Conservation (phyloP, 352 stramenopile species). For the Phytophthora nicotianae region DNA sequence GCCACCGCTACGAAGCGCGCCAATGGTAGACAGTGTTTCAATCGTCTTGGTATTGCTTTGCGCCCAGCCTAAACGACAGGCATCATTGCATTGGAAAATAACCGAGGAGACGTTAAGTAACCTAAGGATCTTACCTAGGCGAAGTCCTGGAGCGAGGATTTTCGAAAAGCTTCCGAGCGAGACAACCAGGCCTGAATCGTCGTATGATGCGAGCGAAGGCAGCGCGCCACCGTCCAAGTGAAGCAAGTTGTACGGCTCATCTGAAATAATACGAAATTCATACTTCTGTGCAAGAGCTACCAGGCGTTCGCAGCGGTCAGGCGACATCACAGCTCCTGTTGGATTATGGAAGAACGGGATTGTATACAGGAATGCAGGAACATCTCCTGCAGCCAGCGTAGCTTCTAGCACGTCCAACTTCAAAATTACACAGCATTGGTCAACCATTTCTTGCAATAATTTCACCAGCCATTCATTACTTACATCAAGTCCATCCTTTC, state of each 20-base stretch:
- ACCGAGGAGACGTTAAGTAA: not conserved
- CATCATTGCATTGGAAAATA: not conserved
- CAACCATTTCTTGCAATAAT: conserved; percentile 2
- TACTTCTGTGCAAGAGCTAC: conserved; percentile 81
- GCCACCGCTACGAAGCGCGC: conserved; percentile 87
- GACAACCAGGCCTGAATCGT: conserved; percentile 67
- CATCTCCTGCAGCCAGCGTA: conserved; percentile 53
- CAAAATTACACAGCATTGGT: not conserved
- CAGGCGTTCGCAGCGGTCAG: conserved; percentile 72
- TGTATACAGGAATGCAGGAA: conserved; percentile 92
- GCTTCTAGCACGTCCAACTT: conserved; percentile 77
- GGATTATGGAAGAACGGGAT: conserved; percentile 95
- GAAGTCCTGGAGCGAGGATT: conserved; percentile 91
- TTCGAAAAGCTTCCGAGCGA: conserved; percentile 96
- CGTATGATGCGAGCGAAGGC: conserved; percentile 70
- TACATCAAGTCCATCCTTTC: conserved; percentile 74
- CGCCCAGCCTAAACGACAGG: conserved; percentile 51
- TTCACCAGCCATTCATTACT: conserved; percentile 4
- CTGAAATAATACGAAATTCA: conserved; percentile 87
- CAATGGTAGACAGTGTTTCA: conserved; percentile 61
- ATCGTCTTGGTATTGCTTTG: conserved; percentile 66
- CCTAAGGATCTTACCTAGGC: conserved; percentile 65
- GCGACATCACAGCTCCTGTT: conserved; percentile 79
- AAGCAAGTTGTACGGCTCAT: conserved; percentile 96
- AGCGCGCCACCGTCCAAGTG: conserved; percentile 60